These are phyloP conservation scores for Silene conica DNA, from an alignment of 148 eudicot species.

Conservation along the genomic window DNA sequence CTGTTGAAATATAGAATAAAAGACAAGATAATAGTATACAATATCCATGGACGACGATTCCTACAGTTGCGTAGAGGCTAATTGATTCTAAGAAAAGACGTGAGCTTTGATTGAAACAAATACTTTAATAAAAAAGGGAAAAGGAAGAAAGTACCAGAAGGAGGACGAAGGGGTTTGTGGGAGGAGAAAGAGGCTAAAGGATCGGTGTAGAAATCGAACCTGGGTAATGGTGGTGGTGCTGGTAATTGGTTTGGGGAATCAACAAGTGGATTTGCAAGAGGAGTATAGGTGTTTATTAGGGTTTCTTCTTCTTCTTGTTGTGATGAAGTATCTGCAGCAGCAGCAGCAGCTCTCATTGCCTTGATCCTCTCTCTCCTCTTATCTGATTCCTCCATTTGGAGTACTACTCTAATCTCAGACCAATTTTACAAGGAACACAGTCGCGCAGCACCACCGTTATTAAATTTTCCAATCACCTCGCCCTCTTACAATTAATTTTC, in stretches of 20 bases:
- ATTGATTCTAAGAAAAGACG: too few species aligned
- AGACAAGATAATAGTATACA: too few species aligned
- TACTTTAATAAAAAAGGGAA: neutral
- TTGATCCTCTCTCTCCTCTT: slow-evolving; percentile 75
- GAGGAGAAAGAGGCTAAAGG: slow-evolving; percentile 73
- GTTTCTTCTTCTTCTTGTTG: slow-evolving; percentile 2
- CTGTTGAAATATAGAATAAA: too few species aligned
- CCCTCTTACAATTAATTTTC: too few species aligned
- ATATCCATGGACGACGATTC: too few species aligned
- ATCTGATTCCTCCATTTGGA: slow-evolving; percentile 73
- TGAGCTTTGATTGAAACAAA: neutral
- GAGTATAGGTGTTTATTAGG: neutral
- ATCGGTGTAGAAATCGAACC: slow-evolving; percentile 78
- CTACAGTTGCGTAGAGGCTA: too few species aligned
- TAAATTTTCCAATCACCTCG: too few species aligned
- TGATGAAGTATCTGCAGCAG: slow-evolving; percentile 22
- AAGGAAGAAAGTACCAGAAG: neutral
- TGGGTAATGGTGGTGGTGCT: slow-evolving; percentile 20
- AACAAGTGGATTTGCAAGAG: slow-evolving; percentile 57
- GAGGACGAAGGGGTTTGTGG: slow-evolving; percentile 32
- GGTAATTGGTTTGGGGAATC: slow-evolving; percentile 21
- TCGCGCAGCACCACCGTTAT: too few species aligned
- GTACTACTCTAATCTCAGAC: too few species aligned
- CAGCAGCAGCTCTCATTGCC: slow-evolving; percentile 66
- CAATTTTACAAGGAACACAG: too few species aligned